These are phyloP conservation scores for Apocynum venetum DNA, from an alignment of 257 asterid genomes.

Conservation along the genomic window DNA sequence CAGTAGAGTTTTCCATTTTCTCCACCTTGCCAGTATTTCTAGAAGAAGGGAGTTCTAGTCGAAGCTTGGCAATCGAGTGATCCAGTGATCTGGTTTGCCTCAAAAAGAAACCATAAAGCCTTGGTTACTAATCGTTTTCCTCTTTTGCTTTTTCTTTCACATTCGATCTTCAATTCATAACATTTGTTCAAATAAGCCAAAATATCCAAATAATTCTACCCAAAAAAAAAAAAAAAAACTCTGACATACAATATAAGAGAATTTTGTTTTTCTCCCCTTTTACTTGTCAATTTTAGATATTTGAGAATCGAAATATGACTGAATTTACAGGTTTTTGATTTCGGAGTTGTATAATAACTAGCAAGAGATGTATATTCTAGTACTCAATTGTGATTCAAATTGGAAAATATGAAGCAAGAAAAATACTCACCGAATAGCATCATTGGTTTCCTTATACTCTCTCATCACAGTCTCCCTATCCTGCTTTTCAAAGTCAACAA, in stretches of 20 bases:
- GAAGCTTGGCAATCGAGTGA: conserved; percentile 45
- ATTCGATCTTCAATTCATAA: background rate
- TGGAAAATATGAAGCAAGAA: background rate
- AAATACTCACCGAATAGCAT: conserved; percentile 52
- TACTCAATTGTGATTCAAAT: background rate
- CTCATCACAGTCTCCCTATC: conserved; percentile 38
- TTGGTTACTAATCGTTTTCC: background rate
- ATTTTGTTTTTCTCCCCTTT: background rate
- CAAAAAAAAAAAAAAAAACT: background rate
- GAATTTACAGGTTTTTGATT: background rate
- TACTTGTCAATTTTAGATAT: background rate
- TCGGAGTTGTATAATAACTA: background rate
- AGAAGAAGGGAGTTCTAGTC: conserved; percentile 50
- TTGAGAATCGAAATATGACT: background rate
- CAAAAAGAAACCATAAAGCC: background rate
- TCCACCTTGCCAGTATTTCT: conserved; percentile 27
- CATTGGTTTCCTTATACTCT: conserved; percentile 49
- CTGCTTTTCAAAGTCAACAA: conserved; percentile 8
- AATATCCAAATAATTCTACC: background rate
- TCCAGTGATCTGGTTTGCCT: conserved; percentile 39
- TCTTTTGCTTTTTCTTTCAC: background rate
- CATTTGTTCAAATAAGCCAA: background rate
- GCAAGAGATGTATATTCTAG: background rate
- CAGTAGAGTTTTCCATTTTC: conserved; percentile 26
- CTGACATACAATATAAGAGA: background rate